phyloP scores from a whole-genome alignment of 192 early-diverging fungal genomes.

The Podila epicladia region DNA sequence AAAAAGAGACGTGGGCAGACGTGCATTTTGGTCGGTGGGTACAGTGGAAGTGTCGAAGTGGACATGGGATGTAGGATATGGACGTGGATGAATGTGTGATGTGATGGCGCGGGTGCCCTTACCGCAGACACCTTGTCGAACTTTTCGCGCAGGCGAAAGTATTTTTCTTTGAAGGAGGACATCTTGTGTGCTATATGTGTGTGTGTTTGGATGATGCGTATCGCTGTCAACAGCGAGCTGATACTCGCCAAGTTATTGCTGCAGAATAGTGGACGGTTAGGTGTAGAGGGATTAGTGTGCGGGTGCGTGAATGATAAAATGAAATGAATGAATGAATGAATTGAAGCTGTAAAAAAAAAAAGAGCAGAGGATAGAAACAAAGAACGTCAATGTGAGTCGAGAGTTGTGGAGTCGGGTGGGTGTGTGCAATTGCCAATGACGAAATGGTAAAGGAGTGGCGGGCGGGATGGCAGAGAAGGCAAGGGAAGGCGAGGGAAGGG shows the following conservation, averaged over 20 bases:
- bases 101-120: conserved; percentile 9
- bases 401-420: too few relatives aligned
- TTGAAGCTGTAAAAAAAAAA: not conserved
- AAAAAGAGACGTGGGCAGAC: too few relatives aligned
- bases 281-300: not conserved
- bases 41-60: too few relatives aligned
- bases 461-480: too few relatives aligned
- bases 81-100: too few relatives aligned
- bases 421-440: too few relatives aligned
- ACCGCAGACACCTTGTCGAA: conserved; percentile 49
- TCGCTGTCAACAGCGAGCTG: not conserved
- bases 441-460: not conserved
- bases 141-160: conserved; percentile 40
- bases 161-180: conserved; percentile 48
- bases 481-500: not conserved
- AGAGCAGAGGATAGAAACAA: not conserved
- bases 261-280: conserved; percentile 6
- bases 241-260: not conserved
- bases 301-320: not conserved
- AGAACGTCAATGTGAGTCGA: not conserved
- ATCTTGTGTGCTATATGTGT: conserved; percentile 4
- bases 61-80: too few relatives aligned
- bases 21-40: too few relatives aligned
- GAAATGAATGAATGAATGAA: not conserved
- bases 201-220: not conserved